phyloP scores from a whole-genome alignment of 2,329 filamentous ascomycete genomes.

The Penicillium sp. region DNA sequence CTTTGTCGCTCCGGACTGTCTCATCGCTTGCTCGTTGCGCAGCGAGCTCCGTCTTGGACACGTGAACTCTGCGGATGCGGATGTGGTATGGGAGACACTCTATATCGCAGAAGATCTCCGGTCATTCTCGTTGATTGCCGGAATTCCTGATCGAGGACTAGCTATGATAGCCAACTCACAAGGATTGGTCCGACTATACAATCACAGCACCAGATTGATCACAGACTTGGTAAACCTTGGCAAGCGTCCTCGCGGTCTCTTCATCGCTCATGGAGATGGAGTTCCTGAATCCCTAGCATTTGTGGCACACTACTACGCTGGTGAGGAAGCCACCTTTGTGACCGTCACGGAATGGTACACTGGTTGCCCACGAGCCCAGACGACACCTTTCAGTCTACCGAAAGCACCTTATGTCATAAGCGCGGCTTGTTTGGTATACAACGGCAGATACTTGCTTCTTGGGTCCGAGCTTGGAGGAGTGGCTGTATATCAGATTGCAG shows the following conservation, averaged over 20 bases:
- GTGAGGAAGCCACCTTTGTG: constrained; percentile 35
- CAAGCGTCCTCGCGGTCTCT: constrained; percentile 33
- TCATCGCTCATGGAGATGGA: constrained; percentile 23
- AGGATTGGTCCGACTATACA: constrained; percentile 39
- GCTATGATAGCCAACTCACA: constrained; percentile 39
- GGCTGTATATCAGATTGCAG: constrained; percentile 47
- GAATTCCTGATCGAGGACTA: constrained; percentile 32
- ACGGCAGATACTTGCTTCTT: constrained; percentile 46
- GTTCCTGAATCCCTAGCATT: constrained; percentile 26
- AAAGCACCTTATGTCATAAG: constrained; percentile 53
- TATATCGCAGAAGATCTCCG: constrained; percentile 33
- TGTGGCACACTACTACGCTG: constrained; percentile 29
- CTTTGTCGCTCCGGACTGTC: constrained; percentile 37
- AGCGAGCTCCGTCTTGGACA: constrained; percentile 39
- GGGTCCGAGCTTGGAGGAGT: constrained; percentile 61
- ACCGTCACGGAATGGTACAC: constrained; percentile 19
- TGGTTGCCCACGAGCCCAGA: constrained; percentile 43
- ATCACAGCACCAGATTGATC: constrained; percentile 34
- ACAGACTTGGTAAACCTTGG: constrained; percentile 28
- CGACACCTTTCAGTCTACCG: constrained; percentile 36
- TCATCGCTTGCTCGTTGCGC: constrained; percentile 34
- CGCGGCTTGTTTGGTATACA: constrained; percentile 46
- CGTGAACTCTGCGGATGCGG: constrained; percentile 8
- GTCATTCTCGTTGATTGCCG: constrained; percentile 34
- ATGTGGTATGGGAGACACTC: constrained; percentile 32